Base-by-base conservation (phyloP, 192 early-diverging fungal genomes). In the Geranomyces michiganensis region DNA sequence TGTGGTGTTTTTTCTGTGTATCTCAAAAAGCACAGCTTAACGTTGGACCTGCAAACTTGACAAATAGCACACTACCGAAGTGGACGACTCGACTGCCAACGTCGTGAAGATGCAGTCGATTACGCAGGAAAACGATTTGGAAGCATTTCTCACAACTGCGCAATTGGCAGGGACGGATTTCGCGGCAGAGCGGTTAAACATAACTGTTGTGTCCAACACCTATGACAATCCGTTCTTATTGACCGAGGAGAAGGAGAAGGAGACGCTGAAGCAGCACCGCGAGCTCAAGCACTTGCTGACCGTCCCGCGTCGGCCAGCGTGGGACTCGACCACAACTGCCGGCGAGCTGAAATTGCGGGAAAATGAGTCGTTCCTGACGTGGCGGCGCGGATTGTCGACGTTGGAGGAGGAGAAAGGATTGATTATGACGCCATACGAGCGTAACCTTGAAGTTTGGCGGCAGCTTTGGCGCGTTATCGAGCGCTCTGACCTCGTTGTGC, bases 401-500 rank as follows among this genome's bases (percentile, higher is more conserved):
- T 78, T 99, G 59, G 92, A 97, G 74, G 97, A 99, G 71, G 89
- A 94, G 19, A 92, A 97, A 72, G 92, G 93, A 0, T 78, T 99
- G 22, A 70, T 99, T 56, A 78, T 99, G 79, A 99, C 97, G 21
- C 97, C 97, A 31, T 99, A 95, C 67, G 97, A 99, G 82, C 90
- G 95, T 56, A 99, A 99, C 80, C 67, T 99, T 24, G 97, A 99
- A 81, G 93, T 99, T 27, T 99, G 97, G 97, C 85, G 96, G 60
- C 97, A 99, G 77, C 85, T 99, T 33, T 99, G 97, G 97, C 89
- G 97, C 32, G 97, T 99, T 49, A 92, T 98, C 71, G 97, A 99
- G 80, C 85, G 94, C 56, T 96, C 94, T 29, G 90, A 97, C 67
- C 71, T 98, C 81, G 80, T 99, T 19, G 96, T 98, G 36, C 97